These are phyloP conservation scores for Colletotrichum cuscutae DNA, from an alignment of 2,329 filamentous ascomycete genomes.

Conservation along the genomic window DNA sequence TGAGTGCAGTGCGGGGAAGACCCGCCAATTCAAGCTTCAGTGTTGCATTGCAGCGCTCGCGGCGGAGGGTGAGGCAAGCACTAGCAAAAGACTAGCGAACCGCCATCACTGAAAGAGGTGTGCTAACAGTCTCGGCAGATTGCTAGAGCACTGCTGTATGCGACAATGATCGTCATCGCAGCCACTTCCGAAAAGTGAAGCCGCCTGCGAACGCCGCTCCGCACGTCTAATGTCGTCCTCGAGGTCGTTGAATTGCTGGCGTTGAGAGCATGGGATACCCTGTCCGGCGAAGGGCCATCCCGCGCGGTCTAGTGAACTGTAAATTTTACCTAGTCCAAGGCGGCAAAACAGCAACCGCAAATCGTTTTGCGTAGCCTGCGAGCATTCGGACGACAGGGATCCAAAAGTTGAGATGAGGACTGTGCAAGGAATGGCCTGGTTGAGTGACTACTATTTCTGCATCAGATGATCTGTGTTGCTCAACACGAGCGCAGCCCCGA, in stretches of 20 bases:
- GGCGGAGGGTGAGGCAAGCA: background rate
- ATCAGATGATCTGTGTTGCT: constrained; percentile 9
- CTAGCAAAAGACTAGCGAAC: constrained; percentile 1
- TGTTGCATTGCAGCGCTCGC: background rate
- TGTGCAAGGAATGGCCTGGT: background rate
- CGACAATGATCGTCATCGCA: background rate
- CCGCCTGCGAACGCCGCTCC: too few species aligned
- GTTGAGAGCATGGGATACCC: background rate
- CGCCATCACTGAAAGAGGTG: background rate
- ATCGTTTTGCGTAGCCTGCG: background rate
- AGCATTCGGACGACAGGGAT: background rate
- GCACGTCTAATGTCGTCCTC: background rate
- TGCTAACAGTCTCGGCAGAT: background rate
- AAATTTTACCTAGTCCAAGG: background rate
- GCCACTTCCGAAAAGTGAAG: background rate
- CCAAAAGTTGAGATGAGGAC: background rate
- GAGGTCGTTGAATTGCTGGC: background rate
- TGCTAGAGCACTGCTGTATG: background rate
- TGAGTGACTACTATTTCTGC: background rate
- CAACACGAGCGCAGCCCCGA: background rate
- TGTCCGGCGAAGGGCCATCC: background rate
- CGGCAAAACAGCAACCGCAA: background rate
- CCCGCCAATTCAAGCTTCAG: background rate
- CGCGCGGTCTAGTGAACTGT: background rate
- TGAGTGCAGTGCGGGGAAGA: background rate